Percentiles rank a stretch among this genome's conserved stretches.
Evolutionary conservation across 1,284 basidiomycete genomes (phyloP).

Genomic region (Ceratobasidium sp.): DNA sequence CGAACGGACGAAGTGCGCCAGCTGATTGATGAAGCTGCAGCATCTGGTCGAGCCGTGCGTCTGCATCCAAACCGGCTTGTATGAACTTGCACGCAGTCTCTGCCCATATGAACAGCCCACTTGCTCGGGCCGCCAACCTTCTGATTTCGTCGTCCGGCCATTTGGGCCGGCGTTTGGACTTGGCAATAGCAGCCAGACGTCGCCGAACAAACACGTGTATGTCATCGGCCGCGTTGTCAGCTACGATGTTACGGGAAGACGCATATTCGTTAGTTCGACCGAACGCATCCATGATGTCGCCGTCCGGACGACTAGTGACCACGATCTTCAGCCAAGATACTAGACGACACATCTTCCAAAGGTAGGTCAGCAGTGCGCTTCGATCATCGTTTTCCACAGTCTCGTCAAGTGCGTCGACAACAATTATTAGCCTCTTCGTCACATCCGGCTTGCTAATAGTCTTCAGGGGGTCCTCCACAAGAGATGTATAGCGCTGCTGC

Average conservation of each 20-base stretch:
- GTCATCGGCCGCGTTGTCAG: background rate
- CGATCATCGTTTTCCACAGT: background rate
- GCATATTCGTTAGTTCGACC: background rate
- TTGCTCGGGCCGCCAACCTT: background rate
- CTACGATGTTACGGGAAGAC: background rate
- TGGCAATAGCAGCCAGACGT: background rate
- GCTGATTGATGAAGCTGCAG: background rate
- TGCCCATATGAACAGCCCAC: slow-evolving; percentile 42
- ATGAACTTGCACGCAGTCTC: slow-evolving; percentile 17
- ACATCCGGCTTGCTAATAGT: background rate
- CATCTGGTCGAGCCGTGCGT: background rate
- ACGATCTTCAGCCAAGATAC: slow-evolving; percentile 10
- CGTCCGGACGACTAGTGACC: slow-evolving; percentile 19
- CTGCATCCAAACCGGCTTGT: background rate
- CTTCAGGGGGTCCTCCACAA: background rate
- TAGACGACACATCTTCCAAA: background rate
- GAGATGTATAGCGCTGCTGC: background rate
- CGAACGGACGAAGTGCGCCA: background rate
- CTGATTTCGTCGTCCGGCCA: background rate
- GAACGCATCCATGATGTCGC: slow-evolving; percentile 4
- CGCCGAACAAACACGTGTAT: background rate
- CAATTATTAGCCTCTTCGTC: background rate
- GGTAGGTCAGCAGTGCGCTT: background rate
- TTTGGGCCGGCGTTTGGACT: background rate
- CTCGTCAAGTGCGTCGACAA: slow-evolving; percentile 43